Base-by-base conservation (phyloP, 2,329 filamentous ascomycete genomes). In the Juglanconis juglandina region DNA sequence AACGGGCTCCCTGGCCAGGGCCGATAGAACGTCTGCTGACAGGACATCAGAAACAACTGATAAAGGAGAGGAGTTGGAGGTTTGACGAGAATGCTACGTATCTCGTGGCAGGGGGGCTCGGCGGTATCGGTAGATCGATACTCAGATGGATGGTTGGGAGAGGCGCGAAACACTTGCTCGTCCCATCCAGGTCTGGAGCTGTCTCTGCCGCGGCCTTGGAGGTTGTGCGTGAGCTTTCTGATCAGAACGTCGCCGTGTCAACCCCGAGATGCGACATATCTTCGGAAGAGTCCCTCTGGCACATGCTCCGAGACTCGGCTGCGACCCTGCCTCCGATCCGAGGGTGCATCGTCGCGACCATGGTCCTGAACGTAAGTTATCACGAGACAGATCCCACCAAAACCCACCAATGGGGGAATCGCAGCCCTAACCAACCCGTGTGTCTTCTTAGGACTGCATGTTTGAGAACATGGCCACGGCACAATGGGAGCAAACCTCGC, bases 61-160 rank as follows among this genome's bases (percentile, higher is more conserved):
- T 68, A 35, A 41, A 64, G 6, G 62, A 66, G 42, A 53, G 59
- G 3, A 60, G 60, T 1, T 71, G 69, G 69, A 61, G 32, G 4
- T 70, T 70, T 42, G 64, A 69, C 13, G 60, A 58, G 5, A 62
- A 69, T 37, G 67, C 69, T 7, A 65, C 68, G 0, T 72, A 70
- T 48, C 37, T 71, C 6, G 62, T 72, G 32, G 67, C 65, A 0
- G 70, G 70, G 7, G 71, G 70, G 1, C 67, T 66, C 3, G 71
- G 70, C 4, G 70, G 70, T 47, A 51, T 73, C 1, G 70, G 66
- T 4, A 58, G 66, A n/a, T 34, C 62, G 0, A 68, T 68, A n/a
- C 1, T 61, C 9, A 51, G 33, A 17, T 68, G 67, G 66, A 66
- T 68, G 65, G 64, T 48, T 1, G 30, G 44, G 1, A 62, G 58